Evolutionary conservation across 148 eudicot species (phyloP), one percentile per base, ranked within the genome.

Genomic region (Dysphania ambrosioides): DNA sequence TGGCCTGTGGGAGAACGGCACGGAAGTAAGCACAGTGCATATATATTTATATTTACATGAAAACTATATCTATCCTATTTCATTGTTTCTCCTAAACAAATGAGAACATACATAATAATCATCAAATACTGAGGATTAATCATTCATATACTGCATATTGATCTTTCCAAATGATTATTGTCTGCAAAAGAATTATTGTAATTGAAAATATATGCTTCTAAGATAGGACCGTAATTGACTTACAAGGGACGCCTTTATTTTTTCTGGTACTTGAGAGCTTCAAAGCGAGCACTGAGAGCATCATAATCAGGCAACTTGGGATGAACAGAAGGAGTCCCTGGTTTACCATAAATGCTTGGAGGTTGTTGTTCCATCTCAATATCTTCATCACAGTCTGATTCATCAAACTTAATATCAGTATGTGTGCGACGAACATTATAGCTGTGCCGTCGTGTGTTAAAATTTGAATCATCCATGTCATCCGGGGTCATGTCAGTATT

Each of bases 281-380:
- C 93, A 71, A 95, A 92, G 51, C 98, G 96, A 36, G 98, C 93
- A 74, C 93, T 76, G 66, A 95, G 84, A n/a, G 78, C 71, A 74
- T 95, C 97, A 65, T 88, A 92, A 77, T 95, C 98, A 26, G 98
- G 98, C 82, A 95, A 77, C 56, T 95, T 92, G 34, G 96, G 97
- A 82, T 88, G 97, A 74, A 86, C 84, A 41, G 87, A 83, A 24
- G 82, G 79, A 31, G 60, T 77, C 15, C 74, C 79, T n/a, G 69
- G 69, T 31, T 80, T 76, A 44, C 26, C 70, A 56, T 84, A 85
- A 30, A 51, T 58, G 11, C 65, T 27, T 35, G 65, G 12, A 64
- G 85, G 82, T 56, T 79, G 79, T 40, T 87, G 77, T 49, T 86
- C 89, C 81, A 77, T 67, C 57, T 87, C 89, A 49, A 70, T 75